Evolutionary conservation across 805 yeast genomes (phyloP).

Genomic region (Clavispora carvajalis): DNA sequence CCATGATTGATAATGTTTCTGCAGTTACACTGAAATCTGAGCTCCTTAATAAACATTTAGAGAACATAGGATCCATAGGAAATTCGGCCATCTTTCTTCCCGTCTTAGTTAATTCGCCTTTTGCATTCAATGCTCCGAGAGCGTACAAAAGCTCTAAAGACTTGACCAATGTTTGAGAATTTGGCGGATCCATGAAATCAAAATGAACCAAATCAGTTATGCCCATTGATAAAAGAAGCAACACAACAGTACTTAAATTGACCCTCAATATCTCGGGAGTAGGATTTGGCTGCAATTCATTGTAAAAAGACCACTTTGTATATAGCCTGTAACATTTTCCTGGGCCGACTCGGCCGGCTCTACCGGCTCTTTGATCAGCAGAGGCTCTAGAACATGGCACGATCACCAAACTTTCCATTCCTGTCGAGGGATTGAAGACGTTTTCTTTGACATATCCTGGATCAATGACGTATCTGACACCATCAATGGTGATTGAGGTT

Average conservation of each 20-base stretch:
- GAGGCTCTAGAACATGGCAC: constrained; percentile 43
- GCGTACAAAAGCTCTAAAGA: constrained; percentile 81
- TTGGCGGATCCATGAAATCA: constrained; percentile 90
- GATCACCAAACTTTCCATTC: constrained; percentile 43
- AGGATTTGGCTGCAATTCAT: constrained; percentile 74
- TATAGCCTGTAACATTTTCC: constrained; percentile 65
- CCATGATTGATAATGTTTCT: constrained; percentile 66
- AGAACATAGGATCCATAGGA: constrained; percentile 87
- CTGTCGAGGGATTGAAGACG: constrained; percentile 35
- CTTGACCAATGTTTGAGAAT: constrained; percentile 61
- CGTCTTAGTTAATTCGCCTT: constrained; percentile 68
- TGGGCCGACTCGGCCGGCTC: constrained; percentile 46
- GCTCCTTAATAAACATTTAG: constrained; percentile 68
- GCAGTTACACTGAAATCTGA: constrained; percentile 54
- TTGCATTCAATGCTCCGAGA: constrained; percentile 77
- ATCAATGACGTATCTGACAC: constrained; percentile 39
- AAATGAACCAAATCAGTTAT: constrained; percentile 75
- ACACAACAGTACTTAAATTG: constrained; percentile 70
- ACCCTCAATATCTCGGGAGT: constrained; percentile 91
- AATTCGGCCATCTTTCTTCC: constrained; percentile 88
- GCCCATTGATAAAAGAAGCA: constrained; percentile 77
- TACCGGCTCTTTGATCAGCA: constrained; percentile 43
- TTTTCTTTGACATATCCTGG: constrained; percentile 44
- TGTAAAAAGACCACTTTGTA: constrained; percentile 74
- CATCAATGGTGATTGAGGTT: constrained; percentile 43